phyloP scores from a whole-genome alignment of 1,284 basidiomycete species.

The Ceratobasidium sp. region DNA sequence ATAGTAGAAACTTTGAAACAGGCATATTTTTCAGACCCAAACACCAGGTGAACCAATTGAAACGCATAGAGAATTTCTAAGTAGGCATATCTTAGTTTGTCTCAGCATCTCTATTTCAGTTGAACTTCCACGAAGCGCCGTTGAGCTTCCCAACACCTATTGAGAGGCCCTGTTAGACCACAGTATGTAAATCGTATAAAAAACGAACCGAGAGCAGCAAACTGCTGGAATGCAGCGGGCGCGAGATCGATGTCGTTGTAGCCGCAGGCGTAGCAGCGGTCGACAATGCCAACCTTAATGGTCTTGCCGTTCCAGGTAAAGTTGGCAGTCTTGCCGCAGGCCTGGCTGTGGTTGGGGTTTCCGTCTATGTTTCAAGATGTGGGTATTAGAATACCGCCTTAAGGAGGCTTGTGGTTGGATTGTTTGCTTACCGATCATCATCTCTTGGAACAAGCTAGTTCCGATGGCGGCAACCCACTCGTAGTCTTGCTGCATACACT shows the following conservation, averaged over 20 bases:
- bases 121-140: constrained; percentile 20
- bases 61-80: too few species aligned
- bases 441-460: constrained; percentile 36
- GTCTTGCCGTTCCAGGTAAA: constrained; percentile 16
- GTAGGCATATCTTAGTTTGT: too few species aligned
- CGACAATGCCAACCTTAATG: constrained; percentile 8
- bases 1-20: too few species aligned
- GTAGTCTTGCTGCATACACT: too few species aligned
- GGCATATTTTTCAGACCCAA: too few species aligned
- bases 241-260: constrained; percentile 16
- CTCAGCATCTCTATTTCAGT: too few species aligned
- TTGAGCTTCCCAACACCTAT: constrained; percentile 25
- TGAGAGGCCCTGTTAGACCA: not conserved
- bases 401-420: too few species aligned
- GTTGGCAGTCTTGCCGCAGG: constrained; percentile 16
- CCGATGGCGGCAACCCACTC: constrained; percentile 41
- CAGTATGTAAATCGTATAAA: not conserved
- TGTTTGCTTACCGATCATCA: constrained; percentile 41
- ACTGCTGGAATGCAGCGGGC: constrained; percentile 25
- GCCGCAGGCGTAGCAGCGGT: constrained; percentile 29
- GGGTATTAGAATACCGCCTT: too few species aligned
- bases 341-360: constrained; percentile 21
- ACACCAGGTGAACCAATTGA: too few species aligned
- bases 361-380: too few species aligned
- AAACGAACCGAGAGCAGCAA: constrained; percentile 12